Conservation (phyloP, 257 asterid genomes). For the Orobanche coerulescens region DNA sequence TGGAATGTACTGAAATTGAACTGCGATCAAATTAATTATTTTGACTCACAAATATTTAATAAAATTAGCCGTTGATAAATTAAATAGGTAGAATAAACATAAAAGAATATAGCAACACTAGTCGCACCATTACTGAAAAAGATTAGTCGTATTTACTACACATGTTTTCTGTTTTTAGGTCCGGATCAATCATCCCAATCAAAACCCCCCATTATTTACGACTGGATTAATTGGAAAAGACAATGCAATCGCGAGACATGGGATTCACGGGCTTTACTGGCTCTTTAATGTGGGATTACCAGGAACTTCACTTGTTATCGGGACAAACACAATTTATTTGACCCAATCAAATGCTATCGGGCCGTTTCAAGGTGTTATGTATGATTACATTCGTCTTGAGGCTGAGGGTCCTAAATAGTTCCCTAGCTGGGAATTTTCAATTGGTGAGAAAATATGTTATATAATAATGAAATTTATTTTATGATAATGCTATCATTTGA, state of each 20-base stretch:
- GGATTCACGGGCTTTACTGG: slow-evolving; percentile 76
- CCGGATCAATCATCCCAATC: slow-evolving; percentile 36
- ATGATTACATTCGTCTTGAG: slow-evolving; percentile 69
- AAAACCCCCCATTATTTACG: slow-evolving; percentile 32
- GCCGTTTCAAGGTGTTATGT: slow-evolving; percentile 64
- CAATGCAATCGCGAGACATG: slow-evolving; percentile 76
- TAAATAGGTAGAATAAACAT: too few relatives aligned
- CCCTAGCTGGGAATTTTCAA: not conserved
- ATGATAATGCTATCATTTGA: too few relatives aligned
- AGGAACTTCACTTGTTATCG: slow-evolving; percentile 30
- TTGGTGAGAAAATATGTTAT: not conserved
- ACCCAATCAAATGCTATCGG: slow-evolving; percentile 46
- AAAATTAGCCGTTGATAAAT: too few relatives aligned
- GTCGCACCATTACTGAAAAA: too few relatives aligned
- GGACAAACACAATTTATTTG: slow-evolving; percentile 45
- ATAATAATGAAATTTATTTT: not conserved
- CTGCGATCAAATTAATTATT: too few relatives aligned
- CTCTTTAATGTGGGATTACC: slow-evolving; percentile 43
- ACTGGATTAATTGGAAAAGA: slow-evolving; percentile 66
- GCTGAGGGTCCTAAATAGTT: not conserved
- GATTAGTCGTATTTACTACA: too few relatives aligned
- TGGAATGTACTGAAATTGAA: too few relatives aligned
- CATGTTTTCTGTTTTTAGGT: slow-evolving; percentile 30
- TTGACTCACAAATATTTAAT: too few relatives aligned
- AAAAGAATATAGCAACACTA: too few relatives aligned